Conservation (phyloP, 345 rosid genomes). For the Salix udensis region DNA sequence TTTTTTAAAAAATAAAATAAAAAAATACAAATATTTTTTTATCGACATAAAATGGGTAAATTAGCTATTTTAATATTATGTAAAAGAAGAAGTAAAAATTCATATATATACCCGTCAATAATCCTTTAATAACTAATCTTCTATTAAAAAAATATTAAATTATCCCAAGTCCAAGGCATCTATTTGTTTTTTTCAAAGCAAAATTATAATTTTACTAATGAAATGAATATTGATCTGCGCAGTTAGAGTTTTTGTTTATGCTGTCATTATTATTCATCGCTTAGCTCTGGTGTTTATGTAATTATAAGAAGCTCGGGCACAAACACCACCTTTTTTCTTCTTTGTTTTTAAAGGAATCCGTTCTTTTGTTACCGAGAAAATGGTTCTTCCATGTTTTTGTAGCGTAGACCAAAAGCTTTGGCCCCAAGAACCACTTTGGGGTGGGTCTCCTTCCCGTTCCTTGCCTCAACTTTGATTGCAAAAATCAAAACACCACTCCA, state of each 20-base stretch:
- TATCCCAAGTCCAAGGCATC: no score
- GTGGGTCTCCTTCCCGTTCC: background rate
- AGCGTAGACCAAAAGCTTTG: slow-evolving; percentile 1
- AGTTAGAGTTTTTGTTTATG: background rate
- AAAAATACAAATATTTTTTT: no score
- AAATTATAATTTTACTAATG: no score
- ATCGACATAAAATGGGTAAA: no score
- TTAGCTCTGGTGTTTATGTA: slow-evolving; percentile 14
- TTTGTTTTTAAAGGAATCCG: background rate
- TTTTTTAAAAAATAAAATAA: no score
- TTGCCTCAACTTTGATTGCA: background rate
- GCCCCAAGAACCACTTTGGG: background rate
- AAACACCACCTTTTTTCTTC: slow-evolving; percentile 4
- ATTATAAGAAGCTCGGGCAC: slow-evolving; percentile 11
- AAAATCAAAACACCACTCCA: background rate
- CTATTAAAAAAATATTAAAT: no score
- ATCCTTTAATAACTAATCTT: no score
- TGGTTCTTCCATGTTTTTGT: background rate
- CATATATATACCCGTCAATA: no score
- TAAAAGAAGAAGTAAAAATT: no score
- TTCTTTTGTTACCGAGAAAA: slow-evolving; percentile 15
- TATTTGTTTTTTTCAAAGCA: no score
- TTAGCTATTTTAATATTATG: no score
- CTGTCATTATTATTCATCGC: background rate
- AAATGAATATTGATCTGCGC: no score